These are phyloP conservation scores for Lecanicillium sp. DNA, from an alignment of 2,329 filamentous ascomycete species.

Conservation along the genomic window DNA sequence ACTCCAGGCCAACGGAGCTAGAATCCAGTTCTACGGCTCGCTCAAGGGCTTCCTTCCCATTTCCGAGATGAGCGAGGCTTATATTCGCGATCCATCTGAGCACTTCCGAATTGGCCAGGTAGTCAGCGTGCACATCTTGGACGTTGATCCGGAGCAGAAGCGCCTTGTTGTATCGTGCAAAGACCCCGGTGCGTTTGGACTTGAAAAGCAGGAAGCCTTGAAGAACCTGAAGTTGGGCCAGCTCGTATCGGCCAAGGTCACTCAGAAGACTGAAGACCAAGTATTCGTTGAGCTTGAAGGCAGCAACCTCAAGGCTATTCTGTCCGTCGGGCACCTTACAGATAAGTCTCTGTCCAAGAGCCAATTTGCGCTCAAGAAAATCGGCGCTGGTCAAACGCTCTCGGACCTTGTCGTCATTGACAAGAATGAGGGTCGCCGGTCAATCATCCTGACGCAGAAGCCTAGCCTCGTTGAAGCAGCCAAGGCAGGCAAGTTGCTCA, in stretches of 20 bases:
- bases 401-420: constrained; percentile 79
- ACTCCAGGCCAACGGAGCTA: constrained; percentile 68
- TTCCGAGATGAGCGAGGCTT: constrained; percentile 96
- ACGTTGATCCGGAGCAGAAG: constrained; percentile 61
- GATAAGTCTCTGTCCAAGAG: constrained; percentile 80
- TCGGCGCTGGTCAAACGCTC: constrained; percentile 77
- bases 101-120: constrained; percentile 90
- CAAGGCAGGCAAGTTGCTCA: constrained; percentile 64
- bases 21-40: constrained; percentile 84
- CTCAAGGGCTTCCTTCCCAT: constrained; percentile 84
- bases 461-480: constrained; percentile 71
- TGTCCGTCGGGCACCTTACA: constrained; percentile 71
- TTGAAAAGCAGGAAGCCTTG: constrained; percentile 66
- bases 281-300: constrained; percentile 69
- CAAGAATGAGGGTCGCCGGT: constrained; percentile 70
- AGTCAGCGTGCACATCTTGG: constrained; percentile 81
- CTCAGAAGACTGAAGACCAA: constrained; percentile 73
- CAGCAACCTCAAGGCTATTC: constrained; percentile 66
- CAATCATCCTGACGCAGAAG: constrained; percentile 75
- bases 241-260: constrained; percentile 69
- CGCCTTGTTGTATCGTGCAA: constrained; percentile 89
- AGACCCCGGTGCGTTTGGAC: constrained; percentile 69
- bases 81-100: constrained; percentile 78
- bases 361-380: constrained; percentile 66
- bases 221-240: constrained; percentile 66